Conservation (phyloP, 176 grass and related monocot genomes). For the Chloris gayana region DNA sequence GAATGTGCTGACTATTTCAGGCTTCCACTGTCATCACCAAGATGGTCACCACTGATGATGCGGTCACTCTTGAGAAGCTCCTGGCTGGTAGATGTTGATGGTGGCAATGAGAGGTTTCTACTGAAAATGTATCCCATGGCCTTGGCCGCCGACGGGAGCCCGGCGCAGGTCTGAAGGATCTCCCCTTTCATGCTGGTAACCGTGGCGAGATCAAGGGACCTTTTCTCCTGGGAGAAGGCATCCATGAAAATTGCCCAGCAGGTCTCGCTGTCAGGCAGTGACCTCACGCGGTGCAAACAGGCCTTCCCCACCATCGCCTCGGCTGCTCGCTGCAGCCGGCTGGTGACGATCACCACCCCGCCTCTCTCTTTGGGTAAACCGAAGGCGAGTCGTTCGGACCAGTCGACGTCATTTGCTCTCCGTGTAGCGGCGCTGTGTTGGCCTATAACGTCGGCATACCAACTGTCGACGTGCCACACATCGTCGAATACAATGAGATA, state of each 20-base stretch:
- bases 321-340: constrained; percentile 42
- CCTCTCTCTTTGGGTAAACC: constrained; percentile 49
- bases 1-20: constrained; percentile 25
- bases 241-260: constrained; percentile 46
- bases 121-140: constrained; percentile 44
- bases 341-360: constrained; percentile 52
- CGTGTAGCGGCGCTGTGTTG: neutral
- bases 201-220: neutral
- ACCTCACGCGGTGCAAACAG: constrained; percentile 22
- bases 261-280: constrained; percentile 33
- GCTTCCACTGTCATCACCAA: neutral
- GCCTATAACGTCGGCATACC: constrained; percentile 39
- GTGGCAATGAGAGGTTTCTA: constrained; percentile 6
- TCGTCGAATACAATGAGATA: constrained; percentile 55
- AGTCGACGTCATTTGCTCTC: neutral
- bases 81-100: constrained; percentile 36
- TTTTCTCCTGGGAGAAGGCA: constrained; percentile 18
- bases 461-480: constrained; percentile 44
- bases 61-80: constrained; percentile 33
- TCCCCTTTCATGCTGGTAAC: constrained; percentile 32
- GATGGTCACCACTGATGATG: neutral
- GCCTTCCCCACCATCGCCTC: constrained; percentile 44
- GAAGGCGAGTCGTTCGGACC: constrained; percentile 23
- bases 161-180: constrained; percentile 43
- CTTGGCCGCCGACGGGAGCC: constrained; percentile 43